Percentiles rank a stretch among this genome's conserved stretches.
phyloP scores from a whole-genome alignment of 1,139 yeast species.

The Yamadazyma pseudoaaseri region DNA sequence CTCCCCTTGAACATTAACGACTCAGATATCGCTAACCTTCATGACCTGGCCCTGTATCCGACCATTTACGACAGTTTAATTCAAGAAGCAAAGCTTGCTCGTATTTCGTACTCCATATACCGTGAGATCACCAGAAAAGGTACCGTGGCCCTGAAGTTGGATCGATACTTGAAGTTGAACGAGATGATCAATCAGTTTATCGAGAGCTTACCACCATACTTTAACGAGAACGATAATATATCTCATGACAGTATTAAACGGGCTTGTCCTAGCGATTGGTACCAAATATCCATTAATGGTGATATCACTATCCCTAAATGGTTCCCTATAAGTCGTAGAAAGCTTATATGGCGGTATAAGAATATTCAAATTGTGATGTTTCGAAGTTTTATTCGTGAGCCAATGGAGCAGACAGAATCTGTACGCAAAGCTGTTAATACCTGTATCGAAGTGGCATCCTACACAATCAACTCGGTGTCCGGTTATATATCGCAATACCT shows the following conservation, averaged over 20 bases:
- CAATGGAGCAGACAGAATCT: background rate
- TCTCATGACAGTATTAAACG: background rate
- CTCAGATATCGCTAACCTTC: background rate
- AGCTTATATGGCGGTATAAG: conserved; percentile 9
- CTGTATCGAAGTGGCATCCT: conserved; percentile 4
- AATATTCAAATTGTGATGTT: conserved; percentile 13
- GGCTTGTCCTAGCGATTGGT: conserved; percentile 3
- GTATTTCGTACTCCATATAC: conserved; percentile 1
- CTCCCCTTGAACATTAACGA: conserved; percentile 5
- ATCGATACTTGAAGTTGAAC: background rate
- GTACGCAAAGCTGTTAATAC: conserved; percentile 2
- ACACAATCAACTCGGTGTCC: conserved; percentile 5
- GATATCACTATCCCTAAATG: conserved; percentile 2
- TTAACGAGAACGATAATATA: background rate
- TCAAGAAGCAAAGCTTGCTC: conserved; percentile 2
- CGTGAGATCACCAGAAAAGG: background rate
- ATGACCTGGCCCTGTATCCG: background rate
- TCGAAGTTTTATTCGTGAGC: conserved; percentile 8
- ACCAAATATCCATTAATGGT: conserved; percentile 1
- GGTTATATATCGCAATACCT: conserved; percentile 2
- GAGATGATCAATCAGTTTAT: background rate
- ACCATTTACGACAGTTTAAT: conserved; percentile 3
- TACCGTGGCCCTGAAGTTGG: background rate
- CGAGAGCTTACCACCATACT: conserved; percentile 1
- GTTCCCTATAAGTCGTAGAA: conserved; percentile 3